Percentiles rank a stretch among this genome's conserved stretches.
Conservation (phyloP, 495 filamentous ascomycete genomes). For the Penicillium coffeae region DNA sequence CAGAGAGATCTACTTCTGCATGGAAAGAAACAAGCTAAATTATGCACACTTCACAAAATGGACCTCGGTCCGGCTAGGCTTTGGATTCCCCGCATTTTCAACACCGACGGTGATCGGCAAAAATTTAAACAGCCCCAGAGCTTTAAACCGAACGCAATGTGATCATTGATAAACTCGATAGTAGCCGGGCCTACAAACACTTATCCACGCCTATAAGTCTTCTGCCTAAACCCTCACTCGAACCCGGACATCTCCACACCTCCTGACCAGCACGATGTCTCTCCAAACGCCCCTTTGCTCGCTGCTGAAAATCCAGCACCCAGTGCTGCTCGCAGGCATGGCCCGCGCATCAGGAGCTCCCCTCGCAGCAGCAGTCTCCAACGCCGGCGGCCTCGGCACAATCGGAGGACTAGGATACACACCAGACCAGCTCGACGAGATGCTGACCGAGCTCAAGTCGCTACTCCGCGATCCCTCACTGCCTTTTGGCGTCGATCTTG, state of each 20-base stretch:
- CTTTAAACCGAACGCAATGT: too few species aligned
- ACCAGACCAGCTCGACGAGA: slow-evolving; percentile 68
- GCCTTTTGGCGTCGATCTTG: slow-evolving; percentile 85
- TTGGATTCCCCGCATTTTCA: slow-evolving; percentile 6
- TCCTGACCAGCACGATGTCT: slow-evolving; percentile 30
- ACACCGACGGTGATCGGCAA: not conserved
- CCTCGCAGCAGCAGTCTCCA: slow-evolving; percentile 82
- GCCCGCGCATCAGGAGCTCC: slow-evolving; percentile 71
- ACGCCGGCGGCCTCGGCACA: slow-evolving; percentile 81
- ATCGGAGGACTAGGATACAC: slow-evolving; percentile 87
- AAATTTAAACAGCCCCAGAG: not conserved
- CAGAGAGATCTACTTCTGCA: too few species aligned
- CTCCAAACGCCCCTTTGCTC: slow-evolving; percentile 73
- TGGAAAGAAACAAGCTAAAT: too few species aligned
- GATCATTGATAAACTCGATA: too few species aligned
- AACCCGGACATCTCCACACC: not conserved
- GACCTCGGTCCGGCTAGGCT: slow-evolving; percentile 2
- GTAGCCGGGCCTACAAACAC: too few species aligned
- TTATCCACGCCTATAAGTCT: too few species aligned
- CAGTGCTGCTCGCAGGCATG: slow-evolving; percentile 87
- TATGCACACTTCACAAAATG: not conserved
- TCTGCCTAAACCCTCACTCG: not conserved
- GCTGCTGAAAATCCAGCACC: slow-evolving; percentile 73
- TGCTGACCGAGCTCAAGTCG: slow-evolving; percentile 78
- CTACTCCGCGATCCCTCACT: slow-evolving; percentile 57